These are phyloP conservation scores for Cephalotrichum gorgonifer DNA, from an alignment of 2,329 filamentous ascomycete species.

Conservation along the genomic window DNA sequence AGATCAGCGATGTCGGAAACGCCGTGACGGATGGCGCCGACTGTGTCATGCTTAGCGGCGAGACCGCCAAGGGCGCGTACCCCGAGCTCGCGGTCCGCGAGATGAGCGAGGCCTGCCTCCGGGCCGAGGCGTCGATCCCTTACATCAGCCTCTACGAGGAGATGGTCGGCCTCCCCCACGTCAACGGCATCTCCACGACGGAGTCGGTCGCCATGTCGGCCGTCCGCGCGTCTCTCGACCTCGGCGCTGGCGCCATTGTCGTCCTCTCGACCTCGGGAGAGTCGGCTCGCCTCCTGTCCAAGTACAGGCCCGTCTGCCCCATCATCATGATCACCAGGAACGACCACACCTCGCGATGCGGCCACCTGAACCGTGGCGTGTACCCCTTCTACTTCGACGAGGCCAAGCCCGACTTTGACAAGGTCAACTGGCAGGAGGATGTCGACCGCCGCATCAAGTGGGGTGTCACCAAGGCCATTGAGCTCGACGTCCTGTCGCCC, in stretches of 20 bases:
- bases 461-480: constrained; percentile 80
- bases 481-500: constrained; percentile 63
- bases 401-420: constrained; percentile 86
- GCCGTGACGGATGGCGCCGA: constrained; percentile 92
- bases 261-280: constrained; percentile 93
- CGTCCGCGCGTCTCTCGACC: constrained; percentile 87
- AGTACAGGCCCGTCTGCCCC: constrained; percentile 97
- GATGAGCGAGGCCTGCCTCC: constrained; percentile 97
- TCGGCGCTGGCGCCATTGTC: constrained; percentile 92
- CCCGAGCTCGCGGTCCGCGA: constrained; percentile 84
- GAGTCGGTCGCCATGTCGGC: constrained; percentile 97
- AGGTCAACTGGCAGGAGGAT: constrained; percentile 96
- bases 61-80: constrained; percentile 97
- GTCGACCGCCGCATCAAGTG: constrained; percentile 96
- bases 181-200: constrained; percentile 73
- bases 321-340: constrained; percentile 99
- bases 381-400: constrained; percentile 95
- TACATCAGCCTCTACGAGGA: constrained; percentile 97
- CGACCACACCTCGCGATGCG: constrained; percentile 73
- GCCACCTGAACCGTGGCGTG: constrained; percentile 92
- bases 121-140: constrained; percentile 93
- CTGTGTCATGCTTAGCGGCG: constrained; percentile 98
- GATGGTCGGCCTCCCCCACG: constrained; percentile 60
- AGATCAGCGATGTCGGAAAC: constrained; percentile 98
- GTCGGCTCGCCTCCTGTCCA: constrained; percentile 90